phyloP scores from a whole-genome alignment of 306 rosid genomes.

The Rubus idaeus region DNA sequence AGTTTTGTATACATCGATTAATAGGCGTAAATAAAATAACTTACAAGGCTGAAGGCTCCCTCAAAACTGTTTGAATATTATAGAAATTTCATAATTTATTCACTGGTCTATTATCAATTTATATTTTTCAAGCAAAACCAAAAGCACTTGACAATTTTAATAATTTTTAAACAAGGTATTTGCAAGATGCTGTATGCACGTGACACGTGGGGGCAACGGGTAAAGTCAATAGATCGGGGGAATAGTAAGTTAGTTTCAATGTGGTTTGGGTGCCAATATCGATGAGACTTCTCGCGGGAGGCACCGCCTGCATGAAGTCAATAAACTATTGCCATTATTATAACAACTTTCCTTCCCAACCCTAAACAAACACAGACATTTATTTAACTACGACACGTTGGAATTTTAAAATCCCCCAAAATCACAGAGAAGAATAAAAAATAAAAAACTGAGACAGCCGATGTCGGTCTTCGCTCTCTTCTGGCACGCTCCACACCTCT shows the following conservation, averaged over 20 bases:
- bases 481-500: constrained; percentile 9
- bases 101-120: too few species aligned
- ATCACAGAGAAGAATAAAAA: not conserved
- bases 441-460: not conserved
- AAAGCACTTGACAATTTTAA: not conserved
- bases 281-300: constrained; percentile 52
- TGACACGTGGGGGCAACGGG: not conserved
- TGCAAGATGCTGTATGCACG: not conserved
- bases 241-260: not conserved
- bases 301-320: constrained; percentile 64
- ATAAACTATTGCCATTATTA: constrained; percentile 13
- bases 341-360: not conserved
- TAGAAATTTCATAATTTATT: too few species aligned
- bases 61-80: too few species aligned
- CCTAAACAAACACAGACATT: not conserved
- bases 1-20: too few species aligned
- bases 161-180: not conserved
- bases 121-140: too few species aligned
- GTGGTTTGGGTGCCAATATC: constrained; percentile 37
- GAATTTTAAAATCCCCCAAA: not conserved
- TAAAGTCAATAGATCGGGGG: not conserved
- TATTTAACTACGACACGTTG: not conserved
- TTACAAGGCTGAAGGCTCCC: too few species aligned
- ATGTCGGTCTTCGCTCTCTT: not conserved
- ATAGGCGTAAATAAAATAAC: too few species aligned